A percentile compares a stretch with the other conserved stretches of the same genome.
phyloP scores from a whole-genome alignment of 306 rosid species.

The Lagenaria siceraria region DNA sequence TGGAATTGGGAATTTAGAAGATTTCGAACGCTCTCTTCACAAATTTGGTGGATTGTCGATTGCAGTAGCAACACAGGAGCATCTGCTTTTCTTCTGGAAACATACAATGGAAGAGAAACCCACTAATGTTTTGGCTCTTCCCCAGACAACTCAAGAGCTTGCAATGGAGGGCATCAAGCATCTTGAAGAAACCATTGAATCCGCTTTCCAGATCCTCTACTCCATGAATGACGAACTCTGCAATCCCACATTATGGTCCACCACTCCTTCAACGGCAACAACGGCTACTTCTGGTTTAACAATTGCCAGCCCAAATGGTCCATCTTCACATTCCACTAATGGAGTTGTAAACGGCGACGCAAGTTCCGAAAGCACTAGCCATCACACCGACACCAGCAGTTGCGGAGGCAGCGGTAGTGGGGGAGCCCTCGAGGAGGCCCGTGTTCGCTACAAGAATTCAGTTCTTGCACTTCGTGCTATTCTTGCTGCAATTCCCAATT shows the following conservation, averaged over 20 bases:
- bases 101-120: slow-evolving; percentile 41
- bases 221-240: slow-evolving; percentile 98
- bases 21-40: neutral
- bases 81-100: neutral
- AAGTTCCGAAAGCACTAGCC: slow-evolving; percentile 35
- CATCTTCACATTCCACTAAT: slow-evolving; percentile 29
- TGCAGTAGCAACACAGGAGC: neutral
- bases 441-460: slow-evolving; percentile 59
- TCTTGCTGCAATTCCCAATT: slow-evolving; percentile 61
- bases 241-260: slow-evolving; percentile 72
- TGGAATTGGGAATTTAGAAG: neutral
- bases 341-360: slow-evolving; percentile 45
- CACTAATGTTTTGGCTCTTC: slow-evolving; percentile 12
- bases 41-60: neutral
- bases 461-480: slow-evolving; percentile 56
- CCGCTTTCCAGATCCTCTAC: slow-evolving; percentile 79
- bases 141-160: slow-evolving; percentile 59
- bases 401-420: slow-evolving; percentile 29
- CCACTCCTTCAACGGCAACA: slow-evolving; percentile 22
- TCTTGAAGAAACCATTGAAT: slow-evolving; percentile 69
- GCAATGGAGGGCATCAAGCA: slow-evolving; percentile 78
- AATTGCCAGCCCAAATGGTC: slow-evolving; percentile 13
- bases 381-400: slow-evolving; percentile 28
- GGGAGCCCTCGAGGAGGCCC: slow-evolving; percentile 86
- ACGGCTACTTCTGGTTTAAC: slow-evolving; percentile 8